Percentiles rank a stretch among this genome's conserved stretches.
phyloP scores from a whole-genome alignment of 768 basidiomycete genomes.

The Lentinula sp. region DNA sequence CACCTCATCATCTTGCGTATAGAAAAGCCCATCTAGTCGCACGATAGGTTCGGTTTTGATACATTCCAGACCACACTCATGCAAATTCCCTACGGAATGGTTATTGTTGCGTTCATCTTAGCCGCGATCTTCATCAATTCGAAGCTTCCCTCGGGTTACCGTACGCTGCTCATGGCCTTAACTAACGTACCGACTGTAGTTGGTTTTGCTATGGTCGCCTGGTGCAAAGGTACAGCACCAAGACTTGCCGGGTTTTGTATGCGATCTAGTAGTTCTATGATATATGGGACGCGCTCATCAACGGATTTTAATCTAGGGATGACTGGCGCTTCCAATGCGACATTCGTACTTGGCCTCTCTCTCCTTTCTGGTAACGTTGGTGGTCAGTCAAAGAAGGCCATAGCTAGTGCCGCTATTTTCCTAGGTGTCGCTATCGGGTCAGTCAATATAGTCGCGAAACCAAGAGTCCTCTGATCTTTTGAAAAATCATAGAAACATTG shows the following conservation, averaged over 20 bases:
- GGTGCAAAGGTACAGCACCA: slow-evolving; percentile 15
- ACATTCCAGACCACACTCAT: slow-evolving; percentile 20
- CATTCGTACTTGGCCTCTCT: slow-evolving; percentile 23
- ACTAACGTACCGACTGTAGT: slow-evolving; percentile 18
- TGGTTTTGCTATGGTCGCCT: slow-evolving; percentile 20
- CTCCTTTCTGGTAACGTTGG: slow-evolving; percentile 33
- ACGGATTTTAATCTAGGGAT: slow-evolving; percentile 7
- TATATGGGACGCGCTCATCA: not conserved
- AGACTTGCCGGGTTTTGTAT: slow-evolving; percentile 17
- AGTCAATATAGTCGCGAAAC: not conserved
- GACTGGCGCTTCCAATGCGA: slow-evolving; percentile 21
- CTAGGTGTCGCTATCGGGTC: slow-evolving; percentile 17
- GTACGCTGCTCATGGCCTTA: slow-evolving; percentile 18
- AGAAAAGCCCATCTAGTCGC: not conserved
- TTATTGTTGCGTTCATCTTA: slow-evolving; percentile 17
- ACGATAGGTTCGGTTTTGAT: slow-evolving; percentile 20
- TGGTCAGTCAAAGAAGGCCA: slow-evolving; percentile 23
- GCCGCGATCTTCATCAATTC: slow-evolving; percentile 13
- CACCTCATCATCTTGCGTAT: not conserved
- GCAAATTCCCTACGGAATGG: slow-evolving; percentile 18
- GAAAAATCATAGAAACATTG: slow-evolving; percentile 12
- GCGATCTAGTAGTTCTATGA: not conserved
- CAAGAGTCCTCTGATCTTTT: not conserved
- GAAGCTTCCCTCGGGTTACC: slow-evolving; percentile 15
- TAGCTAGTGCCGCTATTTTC: slow-evolving; percentile 15